Base-by-base conservation (phyloP, 805 yeast genomes). In the Wickerhamomyces queroliae region DNA sequence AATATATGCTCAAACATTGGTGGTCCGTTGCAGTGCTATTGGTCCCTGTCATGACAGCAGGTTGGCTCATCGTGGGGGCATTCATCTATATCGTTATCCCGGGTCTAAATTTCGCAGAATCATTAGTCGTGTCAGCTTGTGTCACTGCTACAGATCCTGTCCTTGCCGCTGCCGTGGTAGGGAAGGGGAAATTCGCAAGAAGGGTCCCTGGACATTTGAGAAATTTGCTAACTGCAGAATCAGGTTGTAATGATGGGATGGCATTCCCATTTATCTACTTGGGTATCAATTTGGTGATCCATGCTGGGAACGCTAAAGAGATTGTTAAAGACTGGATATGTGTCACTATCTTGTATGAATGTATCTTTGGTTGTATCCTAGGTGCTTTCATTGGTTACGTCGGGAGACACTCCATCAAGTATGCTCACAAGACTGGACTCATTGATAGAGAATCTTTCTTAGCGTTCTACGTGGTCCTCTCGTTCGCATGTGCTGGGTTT, bases 91-190 rank as follows among this genome's bases (percentile, higher is more conserved):
- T 73, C 19, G 63, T 90, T 23, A 79, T 90, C 26, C 91, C 93
- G 1, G 75, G 80, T 8, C 67, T 89, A 42, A 66, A 74, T 40
- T 87, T 89, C 65, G 60, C 84, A 17, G 85, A 80, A 36, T 80
- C 87, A 3, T 69, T 89, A 26, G 69, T 82, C 35, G 78, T 89
- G 2, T 75, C 90, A 24, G 96, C 95, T 2, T 88, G 96, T 58
- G 80, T 89, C 34, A 90, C 96, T 0, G 96, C 96, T 2, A 90
- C 97, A 0, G 97, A 89, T 63, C 97, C 97, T 7, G 93, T 89
- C 31, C 70, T 89, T 54, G 96, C 96, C 2, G 93, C 95, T 15
- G 95, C 96, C 3, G 95, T 89, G 28, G 96, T 89, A 10, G 95
- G 96, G 59, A 89, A 85, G 52, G 95, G 95, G 48, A 85, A 86